A percentile compares a stretch with the other conserved stretches of the same genome.
These are phyloP conservation scores for Candida easanensis DNA, from an alignment of 805 yeast genomes.

Conservation along the genomic window DNA sequence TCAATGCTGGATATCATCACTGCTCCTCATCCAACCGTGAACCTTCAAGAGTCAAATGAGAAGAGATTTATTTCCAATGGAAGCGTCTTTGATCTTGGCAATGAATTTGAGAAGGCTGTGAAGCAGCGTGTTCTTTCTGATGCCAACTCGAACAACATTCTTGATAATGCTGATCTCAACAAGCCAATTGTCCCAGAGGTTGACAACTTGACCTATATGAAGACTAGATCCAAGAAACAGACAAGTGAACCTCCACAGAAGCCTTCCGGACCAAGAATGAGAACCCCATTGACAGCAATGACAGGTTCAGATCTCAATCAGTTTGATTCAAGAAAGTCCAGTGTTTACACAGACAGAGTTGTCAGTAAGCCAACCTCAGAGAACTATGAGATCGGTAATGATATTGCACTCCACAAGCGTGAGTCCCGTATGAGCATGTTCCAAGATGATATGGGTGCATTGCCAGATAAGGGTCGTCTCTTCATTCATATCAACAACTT, in stretches of 20 bases:
- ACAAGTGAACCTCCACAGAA: background rate
- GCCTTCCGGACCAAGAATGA: slow-evolving; percentile 10
- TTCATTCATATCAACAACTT: slow-evolving; percentile 47
- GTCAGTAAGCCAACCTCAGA: slow-evolving; percentile 16
- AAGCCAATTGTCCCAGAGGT: slow-evolving; percentile 16
- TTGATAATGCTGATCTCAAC: slow-evolving; percentile 11
- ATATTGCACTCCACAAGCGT: slow-evolving; percentile 12
- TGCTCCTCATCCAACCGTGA: too few species aligned
- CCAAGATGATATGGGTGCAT: background rate
- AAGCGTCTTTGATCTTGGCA: slow-evolving; percentile 18
- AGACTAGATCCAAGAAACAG: slow-evolving; percentile 11
- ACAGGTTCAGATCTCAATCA: slow-evolving; percentile 16
- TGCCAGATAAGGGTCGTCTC: slow-evolving; percentile 39
- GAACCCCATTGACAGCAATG: slow-evolving; percentile 22
- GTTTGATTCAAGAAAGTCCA: slow-evolving; percentile 2
- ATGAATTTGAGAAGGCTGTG: slow-evolving; percentile 22
- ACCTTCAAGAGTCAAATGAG: too few species aligned
- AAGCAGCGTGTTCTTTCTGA: slow-evolving; percentile 3
- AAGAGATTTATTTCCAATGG: slow-evolving; percentile 11
- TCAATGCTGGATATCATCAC: too few species aligned
- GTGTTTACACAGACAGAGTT: slow-evolving; percentile 11
- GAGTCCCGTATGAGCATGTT: slow-evolving; percentile 9
- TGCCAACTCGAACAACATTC: slow-evolving; percentile 4
- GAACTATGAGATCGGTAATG: slow-evolving; percentile 4
- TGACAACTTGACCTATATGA: slow-evolving; percentile 11